Base-by-base conservation (phyloP, 2,329 filamentous ascomycete genomes). In the Fusarium pseudonygamai region DNA sequence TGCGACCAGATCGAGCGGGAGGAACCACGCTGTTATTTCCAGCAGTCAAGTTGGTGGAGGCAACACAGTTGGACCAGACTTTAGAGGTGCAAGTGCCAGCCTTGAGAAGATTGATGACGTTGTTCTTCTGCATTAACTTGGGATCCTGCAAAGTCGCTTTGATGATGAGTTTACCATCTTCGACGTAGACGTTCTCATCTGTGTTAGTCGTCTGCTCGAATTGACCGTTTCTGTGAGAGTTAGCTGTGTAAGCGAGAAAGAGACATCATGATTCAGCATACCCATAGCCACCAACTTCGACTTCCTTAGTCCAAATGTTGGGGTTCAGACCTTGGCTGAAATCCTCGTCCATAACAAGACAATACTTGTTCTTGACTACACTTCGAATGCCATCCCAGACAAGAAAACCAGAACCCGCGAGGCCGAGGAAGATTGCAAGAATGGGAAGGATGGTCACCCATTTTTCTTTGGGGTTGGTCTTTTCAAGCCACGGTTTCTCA, bases 371-470 rank as follows among this genome's bases (percentile, higher is more conserved):
- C 77, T 92, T 90, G 40, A 93, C 88, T 7, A 96, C 93, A 63
- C 89, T 91, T 56, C 84, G 83, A 43, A 95, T 80, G 8, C 94
- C 94, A 74, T 95, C 92, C 87, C 91, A 96, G 53, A 96, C 85
- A 49, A 96, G 83, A 77, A 95, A 89, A 3, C 87, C 93, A 2
- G 92, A 89, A 45, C 95, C 83, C 6, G 81, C 88, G 40, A 96
- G 80, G 20, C 94, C 94, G 20, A 95, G 69, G 7, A 91, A 53
- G 56, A 96, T 89, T 52, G 93, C 93, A 30, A 94, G 80, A 46
- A 95, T 79, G 6, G 93, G 93, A 64, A 97, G 88, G 71, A 96
- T 94, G 6, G 92, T 95, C 14, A 94, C 91, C 93, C 93, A 96
- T 84, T 94, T 96, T 86, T 96, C 93, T 80, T 91, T 92, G 18